Evolutionary conservation across 2,329 filamentous ascomycete genomes (phyloP).

Genomic region (Chrysoporthe deuterocubensis): DNA sequence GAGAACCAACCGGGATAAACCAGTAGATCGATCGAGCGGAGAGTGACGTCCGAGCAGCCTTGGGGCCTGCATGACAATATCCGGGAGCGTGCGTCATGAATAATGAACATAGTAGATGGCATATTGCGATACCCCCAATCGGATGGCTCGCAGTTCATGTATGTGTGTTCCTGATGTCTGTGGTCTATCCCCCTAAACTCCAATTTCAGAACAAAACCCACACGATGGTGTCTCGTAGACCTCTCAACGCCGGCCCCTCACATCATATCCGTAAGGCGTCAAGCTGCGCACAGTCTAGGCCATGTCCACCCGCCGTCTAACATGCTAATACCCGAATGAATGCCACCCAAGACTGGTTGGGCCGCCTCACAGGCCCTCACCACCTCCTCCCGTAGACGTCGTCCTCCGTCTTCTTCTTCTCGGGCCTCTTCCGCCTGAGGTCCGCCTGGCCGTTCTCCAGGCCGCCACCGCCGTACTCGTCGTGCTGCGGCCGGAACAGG

Average conservation of each 20-base stretch:
- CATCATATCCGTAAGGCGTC: not conserved
- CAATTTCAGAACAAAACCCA: not conserved
- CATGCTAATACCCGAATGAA: not conserved
- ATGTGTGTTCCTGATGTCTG: not conserved
- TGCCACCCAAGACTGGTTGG: too few species aligned
- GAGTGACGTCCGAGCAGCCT: not conserved
- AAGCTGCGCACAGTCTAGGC: not conserved
- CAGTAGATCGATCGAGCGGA: not conserved
- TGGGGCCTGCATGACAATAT: not conserved
- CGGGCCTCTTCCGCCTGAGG: constrained; percentile 33
- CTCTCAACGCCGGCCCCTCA: not conserved
- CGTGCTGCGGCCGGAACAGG: constrained; percentile 69
- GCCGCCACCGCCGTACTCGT: constrained; percentile 36
- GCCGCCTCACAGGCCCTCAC: constrained; percentile 31
- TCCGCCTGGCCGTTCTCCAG: constrained; percentile 17
- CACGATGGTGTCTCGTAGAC: not conserved
- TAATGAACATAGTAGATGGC: constrained; percentile 2
- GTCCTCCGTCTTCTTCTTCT: constrained; percentile 39
- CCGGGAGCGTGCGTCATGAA: not conserved
- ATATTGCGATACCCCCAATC: not conserved
- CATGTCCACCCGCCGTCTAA: not conserved
- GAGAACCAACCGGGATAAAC: not conserved
- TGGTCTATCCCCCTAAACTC: not conserved
- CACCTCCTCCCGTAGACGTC: constrained; percentile 49
- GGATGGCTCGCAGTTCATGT: not conserved